These are phyloP conservation scores for Aspergillus diversus DNA, from an alignment of 495 filamentous ascomycete genomes.

Conservation along the genomic window DNA sequence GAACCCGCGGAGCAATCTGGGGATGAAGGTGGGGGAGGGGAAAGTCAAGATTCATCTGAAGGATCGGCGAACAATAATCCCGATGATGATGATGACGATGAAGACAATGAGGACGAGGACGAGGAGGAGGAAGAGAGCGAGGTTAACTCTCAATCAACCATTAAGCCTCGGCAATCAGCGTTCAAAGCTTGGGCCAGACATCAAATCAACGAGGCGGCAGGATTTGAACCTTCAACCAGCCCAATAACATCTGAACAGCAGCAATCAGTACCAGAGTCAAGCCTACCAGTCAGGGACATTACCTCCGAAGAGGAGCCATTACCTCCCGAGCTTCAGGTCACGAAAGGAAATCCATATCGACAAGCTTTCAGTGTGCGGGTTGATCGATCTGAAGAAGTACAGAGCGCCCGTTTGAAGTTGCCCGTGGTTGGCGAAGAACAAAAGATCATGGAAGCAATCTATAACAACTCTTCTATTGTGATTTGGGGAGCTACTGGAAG, in stretches of 20 bases:
- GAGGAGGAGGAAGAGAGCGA: slow-evolving; percentile 35
- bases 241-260: slow-evolving; percentile 36
- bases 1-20: slow-evolving; percentile 19
- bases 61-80: slow-evolving; percentile 22
- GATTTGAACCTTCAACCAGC: slow-evolving; percentile 57
- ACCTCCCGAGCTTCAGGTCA: slow-evolving; percentile 71
- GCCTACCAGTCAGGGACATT: slow-evolving; percentile 39
- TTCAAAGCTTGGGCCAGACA: slow-evolving; percentile 94
- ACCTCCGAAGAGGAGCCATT: slow-evolving; percentile 69
- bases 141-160: slow-evolving; percentile 41
- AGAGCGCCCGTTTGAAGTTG: slow-evolving; percentile 74
- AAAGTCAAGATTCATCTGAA: slow-evolving; percentile 27
- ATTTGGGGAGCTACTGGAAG: slow-evolving; percentile 97
- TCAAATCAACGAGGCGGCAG: slow-evolving; percentile 76
- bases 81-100: slow-evolving; percentile 29
- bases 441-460: slow-evolving; percentile 96
- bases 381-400: slow-evolving; percentile 70
- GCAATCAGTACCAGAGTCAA: slow-evolving; percentile 30
- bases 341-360: slow-evolving; percentile 59
- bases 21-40: slow-evolving; percentile 28
- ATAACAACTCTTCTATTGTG: slow-evolving; percentile 83
- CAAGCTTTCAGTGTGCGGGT: slow-evolving; percentile 80
- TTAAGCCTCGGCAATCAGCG: slow-evolving; percentile 60
- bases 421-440: slow-evolving; percentile 95
- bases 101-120: slow-evolving; percentile 30